phyloP scores from a whole-genome alignment of 331 rosid genomes.

The Arachis monticola region DNA sequence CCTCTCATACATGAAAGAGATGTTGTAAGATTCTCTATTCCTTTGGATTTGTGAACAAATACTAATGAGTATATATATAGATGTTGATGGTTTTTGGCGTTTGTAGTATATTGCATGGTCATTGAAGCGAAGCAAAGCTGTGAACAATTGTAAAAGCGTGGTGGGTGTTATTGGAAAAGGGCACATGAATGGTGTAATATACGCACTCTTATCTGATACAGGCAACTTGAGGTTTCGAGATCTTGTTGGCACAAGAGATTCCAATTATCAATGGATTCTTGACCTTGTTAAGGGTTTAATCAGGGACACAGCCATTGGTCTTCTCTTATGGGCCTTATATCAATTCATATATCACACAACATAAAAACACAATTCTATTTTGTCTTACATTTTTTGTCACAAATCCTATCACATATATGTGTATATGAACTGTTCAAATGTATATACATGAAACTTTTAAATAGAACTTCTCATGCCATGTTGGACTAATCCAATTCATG shows the following conservation, averaged over 20 bases:
- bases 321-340: constrained; percentile 77
- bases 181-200: constrained; percentile 86
- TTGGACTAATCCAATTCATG: too few species aligned
- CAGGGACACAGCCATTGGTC: constrained; percentile 71
- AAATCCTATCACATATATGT: neutral
- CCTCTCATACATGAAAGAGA: constrained; percentile 93
- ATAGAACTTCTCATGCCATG: neutral
- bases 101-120: constrained; percentile 94
- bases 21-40: constrained; percentile 54
- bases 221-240: constrained; percentile 78
- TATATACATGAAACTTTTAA: neutral
- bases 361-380: neutral
- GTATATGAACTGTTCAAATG: constrained; percentile 5
- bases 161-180: constrained; percentile 98
- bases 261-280: constrained; percentile 46
- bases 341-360: constrained; percentile 53
- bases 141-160: constrained; percentile 73
- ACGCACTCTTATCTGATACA: constrained; percentile 65
- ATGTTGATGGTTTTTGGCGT: neutral
- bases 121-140: constrained; percentile 88
- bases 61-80: neutral
- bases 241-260: constrained; percentile 58
- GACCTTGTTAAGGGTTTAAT: constrained; percentile 58
- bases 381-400: neutral
- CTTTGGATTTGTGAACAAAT: neutral